Conservation (phyloP, 2,329 filamentous ascomycete species). For the Penicillium sumatraense region DNA sequence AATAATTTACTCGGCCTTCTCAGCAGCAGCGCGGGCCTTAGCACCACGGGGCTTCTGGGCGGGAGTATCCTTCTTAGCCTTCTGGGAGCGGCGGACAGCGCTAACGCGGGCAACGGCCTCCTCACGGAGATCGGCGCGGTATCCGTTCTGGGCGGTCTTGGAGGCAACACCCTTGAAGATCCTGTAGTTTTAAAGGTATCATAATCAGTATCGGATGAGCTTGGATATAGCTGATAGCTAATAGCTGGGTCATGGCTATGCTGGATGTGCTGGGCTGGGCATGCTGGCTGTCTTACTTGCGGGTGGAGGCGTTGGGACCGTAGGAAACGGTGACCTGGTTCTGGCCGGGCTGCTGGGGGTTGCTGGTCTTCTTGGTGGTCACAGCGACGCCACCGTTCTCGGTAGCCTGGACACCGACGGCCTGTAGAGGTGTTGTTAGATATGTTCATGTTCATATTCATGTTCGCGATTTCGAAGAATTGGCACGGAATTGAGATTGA, state of each 20-base stretch:
- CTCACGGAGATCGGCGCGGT: constrained; percentile 78
- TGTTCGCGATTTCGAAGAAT: too few relatives aligned
- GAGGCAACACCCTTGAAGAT: constrained; percentile 88
- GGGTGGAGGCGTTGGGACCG: constrained; percentile 72
- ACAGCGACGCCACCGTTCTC: constrained; percentile 81
- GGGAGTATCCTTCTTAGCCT: constrained; percentile 73
- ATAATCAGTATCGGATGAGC: constrained; percentile 3
- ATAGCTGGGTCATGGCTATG: neutral
- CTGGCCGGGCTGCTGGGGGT: constrained; percentile 73
- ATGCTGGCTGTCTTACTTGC: constrained; percentile 68
- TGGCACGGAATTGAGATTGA: neutral
- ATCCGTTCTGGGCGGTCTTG: constrained; percentile 79
- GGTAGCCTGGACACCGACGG: constrained; percentile 75
- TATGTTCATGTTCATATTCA: too few relatives aligned
- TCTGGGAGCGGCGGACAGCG: constrained; percentile 80
- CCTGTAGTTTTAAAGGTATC: constrained; percentile 54
- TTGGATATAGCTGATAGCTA: neutral
- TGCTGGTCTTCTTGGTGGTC: constrained; percentile 80
- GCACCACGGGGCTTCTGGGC: constrained; percentile 77
- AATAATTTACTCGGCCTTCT: constrained; percentile 41
- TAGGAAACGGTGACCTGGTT: constrained; percentile 69
- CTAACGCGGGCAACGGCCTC: constrained; percentile 84
- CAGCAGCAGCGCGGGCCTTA: constrained; percentile 73
- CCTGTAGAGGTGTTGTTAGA: constrained; percentile 47
- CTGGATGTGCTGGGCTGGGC: too few relatives aligned